phyloP scores from a whole-genome alignment of 1,284 basidiomycete species.

The Mycosarcoma maydis region DNA sequence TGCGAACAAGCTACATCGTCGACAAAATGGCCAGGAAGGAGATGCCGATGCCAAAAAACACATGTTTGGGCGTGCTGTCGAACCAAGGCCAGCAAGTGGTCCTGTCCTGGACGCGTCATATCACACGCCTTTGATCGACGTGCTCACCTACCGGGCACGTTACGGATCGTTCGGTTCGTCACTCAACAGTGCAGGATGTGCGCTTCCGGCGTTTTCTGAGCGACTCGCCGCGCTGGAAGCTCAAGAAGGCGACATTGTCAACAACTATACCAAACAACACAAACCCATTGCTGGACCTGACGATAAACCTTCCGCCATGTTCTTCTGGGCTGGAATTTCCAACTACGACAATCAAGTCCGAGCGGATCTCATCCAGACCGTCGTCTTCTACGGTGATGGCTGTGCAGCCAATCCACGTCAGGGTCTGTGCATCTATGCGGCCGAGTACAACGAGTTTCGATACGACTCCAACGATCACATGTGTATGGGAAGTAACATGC shows the following conservation, averaged over 20 bases:
- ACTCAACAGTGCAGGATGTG: conserved; percentile 34
- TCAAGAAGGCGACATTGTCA: conserved; percentile 25
- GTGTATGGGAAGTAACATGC: conserved; percentile 45
- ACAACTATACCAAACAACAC: conserved; percentile 28
- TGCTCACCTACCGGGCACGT: conserved; percentile 35
- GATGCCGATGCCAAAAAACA: background rate
- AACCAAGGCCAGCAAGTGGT: background rate
- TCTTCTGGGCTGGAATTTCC: conserved; percentile 44
- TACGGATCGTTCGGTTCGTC: conserved; percentile 29
- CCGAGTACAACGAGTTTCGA: conserved; percentile 34
- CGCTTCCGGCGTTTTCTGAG: conserved; percentile 28
- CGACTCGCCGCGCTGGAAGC: conserved; percentile 21
- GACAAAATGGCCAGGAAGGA: background rate
- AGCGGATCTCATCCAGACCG: conserved; percentile 37
- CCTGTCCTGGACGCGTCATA: conserved; percentile 29
- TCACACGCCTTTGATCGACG: conserved; percentile 33
- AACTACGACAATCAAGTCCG: conserved; percentile 26
- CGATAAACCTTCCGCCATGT: conserved; percentile 28
- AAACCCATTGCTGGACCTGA: conserved; percentile 5
- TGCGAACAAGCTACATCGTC: conserved; percentile 4
- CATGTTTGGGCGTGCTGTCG: background rate
- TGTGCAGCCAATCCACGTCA: conserved; percentile 30
- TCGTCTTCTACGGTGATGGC: conserved; percentile 43
- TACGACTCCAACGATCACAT: conserved; percentile 33
- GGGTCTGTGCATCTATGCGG: conserved; percentile 33